Evolutionary conservation across 805 yeast genomes (phyloP).

Genomic region (Maudiozyma saulgeensis): DNA sequence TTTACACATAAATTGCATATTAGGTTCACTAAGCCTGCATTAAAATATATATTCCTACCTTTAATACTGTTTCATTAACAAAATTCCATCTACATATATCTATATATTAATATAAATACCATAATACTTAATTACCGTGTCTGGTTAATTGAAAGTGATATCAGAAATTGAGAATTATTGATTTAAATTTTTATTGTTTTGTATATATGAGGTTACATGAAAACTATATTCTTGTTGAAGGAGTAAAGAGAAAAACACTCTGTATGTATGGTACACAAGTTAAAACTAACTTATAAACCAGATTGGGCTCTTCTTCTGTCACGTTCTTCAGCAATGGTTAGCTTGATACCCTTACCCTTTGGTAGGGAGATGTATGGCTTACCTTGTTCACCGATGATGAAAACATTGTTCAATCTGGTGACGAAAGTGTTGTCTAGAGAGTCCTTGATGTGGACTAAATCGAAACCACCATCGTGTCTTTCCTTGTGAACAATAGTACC

Average conservation of each 20-base stretch:
- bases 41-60: no score
- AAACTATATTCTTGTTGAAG: background rate
- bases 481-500: conserved; percentile 95
- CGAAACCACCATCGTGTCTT: conserved; percentile 97
- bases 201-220: conserved; percentile 8
- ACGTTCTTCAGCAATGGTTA: conserved; percentile 93
- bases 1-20: no score
- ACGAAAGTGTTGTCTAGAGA: conserved; percentile 90
- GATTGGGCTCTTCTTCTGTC: conserved; percentile 91
- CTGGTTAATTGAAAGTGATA: background rate
- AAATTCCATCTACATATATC: no score
- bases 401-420: conserved; percentile 88
- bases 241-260: background rate
- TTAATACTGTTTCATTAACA: no score
- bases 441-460: conserved; percentile 94
- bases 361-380: conserved; percentile 92
- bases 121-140: no score
- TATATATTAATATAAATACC: no score
- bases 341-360: conserved; percentile 98
- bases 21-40: no score
- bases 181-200: conserved; percentile 3
- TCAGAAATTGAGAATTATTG: background rate
- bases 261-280: conserved; percentile 1
- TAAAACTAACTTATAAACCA: conserved; percentile 37
- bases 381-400: conserved; percentile 91